Conservation (phyloP, 345 rosid genomes). For the Microthlaspi erraticum region DNA sequence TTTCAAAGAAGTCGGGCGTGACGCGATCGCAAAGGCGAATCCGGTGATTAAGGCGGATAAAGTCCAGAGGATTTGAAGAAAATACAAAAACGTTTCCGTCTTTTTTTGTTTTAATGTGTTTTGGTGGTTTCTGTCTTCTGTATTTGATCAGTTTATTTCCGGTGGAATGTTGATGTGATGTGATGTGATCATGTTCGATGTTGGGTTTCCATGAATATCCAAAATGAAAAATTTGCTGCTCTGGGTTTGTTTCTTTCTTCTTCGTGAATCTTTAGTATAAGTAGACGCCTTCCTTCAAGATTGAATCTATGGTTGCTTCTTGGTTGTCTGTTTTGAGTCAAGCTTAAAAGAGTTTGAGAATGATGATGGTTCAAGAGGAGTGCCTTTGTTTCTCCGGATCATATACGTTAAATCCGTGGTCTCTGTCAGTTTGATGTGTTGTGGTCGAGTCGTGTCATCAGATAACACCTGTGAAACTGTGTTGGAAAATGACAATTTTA, state of each 20-base stretch:
- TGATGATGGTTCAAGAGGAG: neutral
- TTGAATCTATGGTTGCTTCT: slow-evolving; percentile 26
- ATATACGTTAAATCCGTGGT: neutral
- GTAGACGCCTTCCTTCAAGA: neutral
- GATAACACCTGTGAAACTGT: slow-evolving; percentile 31
- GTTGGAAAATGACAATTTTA: slow-evolving; percentile 1
- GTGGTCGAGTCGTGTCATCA: slow-evolving; percentile 24
- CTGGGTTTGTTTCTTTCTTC: slow-evolving; percentile 23
- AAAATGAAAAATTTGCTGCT: slow-evolving; percentile 28
- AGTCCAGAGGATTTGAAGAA: slow-evolving; percentile 56
- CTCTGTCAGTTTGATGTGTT: neutral
- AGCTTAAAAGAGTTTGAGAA: neutral
- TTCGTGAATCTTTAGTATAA: slow-evolving; percentile 12
- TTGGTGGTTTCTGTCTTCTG: slow-evolving; percentile 21
- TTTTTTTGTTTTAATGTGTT: neutral
- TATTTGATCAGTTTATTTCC: slow-evolving; percentile 35
- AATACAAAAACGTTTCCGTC: neutral
- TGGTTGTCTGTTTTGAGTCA: slow-evolving; percentile 17
- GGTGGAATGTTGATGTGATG: slow-evolving; percentile 34
- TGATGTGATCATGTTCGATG: slow-evolving; percentile 36
- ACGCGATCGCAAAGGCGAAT: slow-evolving; percentile 69
- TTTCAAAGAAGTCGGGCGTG: slow-evolving; percentile 72
- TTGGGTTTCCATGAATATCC: slow-evolving; percentile 38
- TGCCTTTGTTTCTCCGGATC: neutral
- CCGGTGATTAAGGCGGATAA: slow-evolving; percentile 76